phyloP scores from a whole-genome alignment of 2,329 filamentous ascomycete species.

The Aureobasidium sp. region DNA sequence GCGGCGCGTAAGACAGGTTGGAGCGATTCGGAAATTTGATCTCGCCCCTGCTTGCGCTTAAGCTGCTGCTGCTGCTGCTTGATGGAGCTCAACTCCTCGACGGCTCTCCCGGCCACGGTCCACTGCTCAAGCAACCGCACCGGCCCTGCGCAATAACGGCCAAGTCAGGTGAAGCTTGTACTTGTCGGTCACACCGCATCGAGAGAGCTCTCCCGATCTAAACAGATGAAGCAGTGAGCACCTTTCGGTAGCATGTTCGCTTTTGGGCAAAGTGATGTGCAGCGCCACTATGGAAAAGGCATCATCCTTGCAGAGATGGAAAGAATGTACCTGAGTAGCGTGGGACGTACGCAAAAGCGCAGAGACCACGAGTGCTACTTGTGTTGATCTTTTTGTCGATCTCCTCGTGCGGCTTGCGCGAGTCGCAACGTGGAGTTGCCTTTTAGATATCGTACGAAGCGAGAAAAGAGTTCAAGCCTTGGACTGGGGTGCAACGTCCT shows the following conservation, averaged over 20 bases:
- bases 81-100: background rate
- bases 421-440: conserved; percentile 5
- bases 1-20: conserved; percentile 2
- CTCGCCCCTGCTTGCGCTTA: conserved; percentile 4
- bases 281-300: background rate
- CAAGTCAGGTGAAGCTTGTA: background rate
- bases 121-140: conserved; percentile 9
- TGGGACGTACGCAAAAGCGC: conserved; percentile 1
- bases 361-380: conserved; percentile 7
- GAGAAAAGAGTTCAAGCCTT: conserved; percentile 7
- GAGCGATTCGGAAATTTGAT: conserved; percentile 5
- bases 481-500: conserved; percentile 7
- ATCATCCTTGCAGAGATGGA: conserved; percentile 5
- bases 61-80: background rate
- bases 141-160: conserved; percentile 5
- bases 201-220: background rate
- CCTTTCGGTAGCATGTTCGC: conserved; percentile 3
- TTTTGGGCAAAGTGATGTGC: conserved; percentile 7
- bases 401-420: conserved; percentile 1
- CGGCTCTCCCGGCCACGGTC: background rate
- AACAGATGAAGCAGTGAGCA: background rate
- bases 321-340: background rate
- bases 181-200: background rate
- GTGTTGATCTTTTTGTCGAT: conserved; percentile 6
- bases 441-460: background rate